phyloP scores from a whole-genome alignment of 306 rosid genomes.

The Cotoneaster glaucophyllus region DNA sequence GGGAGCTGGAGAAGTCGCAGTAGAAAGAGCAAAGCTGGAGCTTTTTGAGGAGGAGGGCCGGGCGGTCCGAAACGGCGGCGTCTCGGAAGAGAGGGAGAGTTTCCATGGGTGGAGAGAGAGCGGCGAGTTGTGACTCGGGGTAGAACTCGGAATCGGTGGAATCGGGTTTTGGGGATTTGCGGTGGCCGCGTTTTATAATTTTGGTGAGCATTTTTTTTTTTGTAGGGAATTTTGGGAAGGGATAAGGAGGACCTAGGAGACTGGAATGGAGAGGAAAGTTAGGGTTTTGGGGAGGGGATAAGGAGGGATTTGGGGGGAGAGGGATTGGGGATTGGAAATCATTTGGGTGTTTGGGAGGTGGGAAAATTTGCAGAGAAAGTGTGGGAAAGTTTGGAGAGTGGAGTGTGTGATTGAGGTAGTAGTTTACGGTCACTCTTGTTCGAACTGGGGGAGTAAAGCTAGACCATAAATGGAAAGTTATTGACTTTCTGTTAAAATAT shows the following conservation, averaged over 20 bases:
- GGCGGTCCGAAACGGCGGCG: slow-evolving; percentile 38
- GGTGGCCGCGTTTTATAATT: slow-evolving; percentile 56
- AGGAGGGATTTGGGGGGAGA: not conserved
- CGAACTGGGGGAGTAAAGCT: not conserved
- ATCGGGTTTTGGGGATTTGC: slow-evolving; percentile 37
- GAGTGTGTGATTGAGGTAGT: not conserved
- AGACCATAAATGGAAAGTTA: not conserved
- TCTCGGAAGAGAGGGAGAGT: slow-evolving; percentile 44
- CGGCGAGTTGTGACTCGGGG: slow-evolving; percentile 13
- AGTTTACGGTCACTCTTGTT: not conserved
- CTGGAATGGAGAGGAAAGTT: not conserved
- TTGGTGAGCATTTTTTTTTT: slow-evolving; percentile 40
- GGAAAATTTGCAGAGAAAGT: slow-evolving; percentile 11
- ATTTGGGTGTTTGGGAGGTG: slow-evolving; percentile 20
- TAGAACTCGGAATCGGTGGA: slow-evolving; percentile 11
- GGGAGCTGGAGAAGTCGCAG: slow-evolving; percentile 45
- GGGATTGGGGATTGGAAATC: not conserved
- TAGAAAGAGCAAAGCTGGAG: slow-evolving; percentile 40
- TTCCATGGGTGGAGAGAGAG: slow-evolving; percentile 31
- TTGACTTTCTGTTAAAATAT: not conserved
- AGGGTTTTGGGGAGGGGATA: not conserved
- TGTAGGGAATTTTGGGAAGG: not conserved
- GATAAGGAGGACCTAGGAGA: not conserved
- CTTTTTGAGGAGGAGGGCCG: slow-evolving; percentile 39
- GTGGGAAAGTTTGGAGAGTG: not conserved